Conservation (phyloP, 805 yeast species). For the Yarrowia sp. region DNA sequence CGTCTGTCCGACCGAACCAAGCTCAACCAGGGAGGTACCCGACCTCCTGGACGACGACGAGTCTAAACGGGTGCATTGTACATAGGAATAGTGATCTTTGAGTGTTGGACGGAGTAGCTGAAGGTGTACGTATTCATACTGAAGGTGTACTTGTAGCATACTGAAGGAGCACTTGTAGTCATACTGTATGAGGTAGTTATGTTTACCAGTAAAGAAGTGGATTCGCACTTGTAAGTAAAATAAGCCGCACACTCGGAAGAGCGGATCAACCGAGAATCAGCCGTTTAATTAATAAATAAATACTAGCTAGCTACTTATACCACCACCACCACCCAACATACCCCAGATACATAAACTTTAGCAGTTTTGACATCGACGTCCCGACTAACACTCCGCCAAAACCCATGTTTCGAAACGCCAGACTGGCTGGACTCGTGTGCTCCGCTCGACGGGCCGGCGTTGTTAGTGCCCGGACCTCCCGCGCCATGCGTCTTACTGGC, state of each 20-base stretch:
- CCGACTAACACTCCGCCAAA: neutral
- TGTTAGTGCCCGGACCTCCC: neutral
- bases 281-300: too few species aligned
- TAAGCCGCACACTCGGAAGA: too few species aligned
- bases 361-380: neutral
- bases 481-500: neutral
- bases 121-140: too few species aligned
- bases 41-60: slow-evolving; percentile 73
- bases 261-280: too few species aligned
- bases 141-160: too few species aligned
- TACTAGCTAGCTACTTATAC: too few species aligned
- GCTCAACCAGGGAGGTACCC: slow-evolving; percentile 88
- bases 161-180: too few species aligned
- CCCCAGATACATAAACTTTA: neutral
- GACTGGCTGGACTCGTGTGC: slow-evolving; percentile 10
- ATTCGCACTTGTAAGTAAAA: too few species aligned
- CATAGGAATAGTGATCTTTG: neutral
- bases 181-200: too few species aligned
- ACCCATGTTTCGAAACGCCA: slow-evolving; percentile 6
- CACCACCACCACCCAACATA: too few species aligned
- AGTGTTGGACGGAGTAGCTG: too few species aligned
- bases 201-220: too few species aligned
- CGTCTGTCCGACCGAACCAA: slow-evolving; percentile 76
- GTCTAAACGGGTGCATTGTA: slow-evolving; percentile 33
- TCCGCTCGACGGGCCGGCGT: slow-evolving; percentile 7